Percentiles rank a stretch among this genome's conserved stretches.
phyloP scores from a whole-genome alignment of 108 stramenopile species.

The Mediolabrus comicus region DNA sequence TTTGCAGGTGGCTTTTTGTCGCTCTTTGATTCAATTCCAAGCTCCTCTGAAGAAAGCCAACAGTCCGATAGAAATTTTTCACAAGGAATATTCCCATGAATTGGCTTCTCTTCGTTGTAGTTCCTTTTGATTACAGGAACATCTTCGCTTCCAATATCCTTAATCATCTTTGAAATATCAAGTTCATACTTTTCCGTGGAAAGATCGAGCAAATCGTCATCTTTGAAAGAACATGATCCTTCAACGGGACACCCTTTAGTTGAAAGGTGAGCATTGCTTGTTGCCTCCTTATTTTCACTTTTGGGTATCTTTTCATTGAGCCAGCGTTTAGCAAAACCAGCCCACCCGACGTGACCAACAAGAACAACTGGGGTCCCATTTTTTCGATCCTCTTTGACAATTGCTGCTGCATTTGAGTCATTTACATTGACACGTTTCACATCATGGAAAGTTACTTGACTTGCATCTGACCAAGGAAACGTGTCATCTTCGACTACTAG shows the following conservation, averaged over 20 bases:
- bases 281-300: not conserved
- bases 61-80: conserved; percentile 62
- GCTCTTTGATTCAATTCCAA: conserved; percentile 6
- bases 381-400: conserved; percentile 59
- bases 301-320: conserved; percentile 30
- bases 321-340: conserved; percentile 75
- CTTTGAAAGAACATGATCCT: not conserved
- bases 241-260: not conserved
- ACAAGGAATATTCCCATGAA: conserved; percentile 49
- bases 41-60: conserved; percentile 46
- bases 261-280: not conserved
- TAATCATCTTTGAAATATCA: conserved; percentile 55
- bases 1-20: conserved; percentile 15
- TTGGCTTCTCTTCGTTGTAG: conserved; percentile 72
- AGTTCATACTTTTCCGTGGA: conserved; percentile 43
- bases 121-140: conserved; percentile 70
- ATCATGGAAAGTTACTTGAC: conserved; percentile 48
- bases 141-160: conserved; percentile 70
- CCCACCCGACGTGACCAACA: conserved; percentile 73
- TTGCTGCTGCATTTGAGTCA: conserved; percentile 33
- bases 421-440: conserved; percentile 66
- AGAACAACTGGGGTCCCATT: conserved; percentile 74
- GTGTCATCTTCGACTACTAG: conserved; percentile 12
- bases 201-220: conserved; percentile 18
- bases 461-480: conserved; percentile 49